A percentile compares a stretch with the other conserved stretches of the same genome.
These are phyloP conservation scores for Eimeria necatrix DNA, from an alignment of 169 alveolate species.

Conservation along the genomic window DNA sequence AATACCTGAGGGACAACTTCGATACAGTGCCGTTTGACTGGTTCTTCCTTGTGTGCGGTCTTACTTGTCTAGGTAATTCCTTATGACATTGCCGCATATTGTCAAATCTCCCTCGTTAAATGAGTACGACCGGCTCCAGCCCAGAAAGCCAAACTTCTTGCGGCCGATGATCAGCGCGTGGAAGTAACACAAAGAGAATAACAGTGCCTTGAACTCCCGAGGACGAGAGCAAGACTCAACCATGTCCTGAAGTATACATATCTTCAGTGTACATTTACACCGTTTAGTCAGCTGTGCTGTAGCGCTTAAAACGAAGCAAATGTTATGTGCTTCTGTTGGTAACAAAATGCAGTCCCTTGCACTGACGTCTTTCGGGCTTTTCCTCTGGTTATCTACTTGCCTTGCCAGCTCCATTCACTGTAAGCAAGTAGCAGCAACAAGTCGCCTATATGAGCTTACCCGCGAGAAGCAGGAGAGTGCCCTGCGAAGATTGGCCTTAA, in stretches of 20 bases:
- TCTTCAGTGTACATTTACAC: neutral
- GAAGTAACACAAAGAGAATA: slow-evolving; percentile 97
- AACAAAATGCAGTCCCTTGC: neutral
- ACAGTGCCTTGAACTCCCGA: slow-evolving; percentile 95
- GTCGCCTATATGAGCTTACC: slow-evolving; percentile 76
- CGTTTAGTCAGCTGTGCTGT: no score
- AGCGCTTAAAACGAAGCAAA: neutral
- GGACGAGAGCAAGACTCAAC: slow-evolving; percentile 92
- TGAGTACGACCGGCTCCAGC: slow-evolving; percentile 97
- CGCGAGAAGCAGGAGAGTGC: slow-evolving; percentile 93
- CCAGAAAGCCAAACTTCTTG: slow-evolving; percentile 97
- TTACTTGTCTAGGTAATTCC: slow-evolving; percentile 93
- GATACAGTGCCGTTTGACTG: neutral
- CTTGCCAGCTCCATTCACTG: no score
- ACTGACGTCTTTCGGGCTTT: neutral
- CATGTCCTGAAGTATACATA: slow-evolving; percentile 82
- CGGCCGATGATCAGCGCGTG: slow-evolving; percentile 97
- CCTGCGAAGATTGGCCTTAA: slow-evolving; percentile 95
- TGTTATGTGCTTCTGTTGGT: neutral
- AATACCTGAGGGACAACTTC: neutral
- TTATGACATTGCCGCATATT: slow-evolving; percentile 96
- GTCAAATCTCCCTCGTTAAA: slow-evolving; percentile 98
- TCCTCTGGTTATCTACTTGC: no score
- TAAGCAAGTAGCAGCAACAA: no score
- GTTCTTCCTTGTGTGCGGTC: neutral